phyloP scores from a whole-genome alignment of 2,329 filamentous ascomycete genomes.

The Coniella lustricola region DNA sequence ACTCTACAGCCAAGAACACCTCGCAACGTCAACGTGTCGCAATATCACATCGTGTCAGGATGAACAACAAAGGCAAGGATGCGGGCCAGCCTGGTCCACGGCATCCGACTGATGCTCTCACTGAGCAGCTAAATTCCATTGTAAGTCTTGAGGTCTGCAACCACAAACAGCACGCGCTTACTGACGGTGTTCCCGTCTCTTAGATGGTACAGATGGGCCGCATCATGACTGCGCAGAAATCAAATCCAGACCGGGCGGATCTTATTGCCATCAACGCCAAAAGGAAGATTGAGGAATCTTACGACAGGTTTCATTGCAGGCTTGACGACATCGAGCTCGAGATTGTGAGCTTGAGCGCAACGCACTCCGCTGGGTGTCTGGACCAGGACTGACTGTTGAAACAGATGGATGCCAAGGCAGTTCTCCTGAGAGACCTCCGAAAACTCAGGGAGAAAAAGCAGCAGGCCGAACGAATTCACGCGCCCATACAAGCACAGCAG shows the following conservation, averaged over 20 bases:
- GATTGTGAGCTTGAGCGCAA: constrained; percentile 9
- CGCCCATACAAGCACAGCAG: constrained; percentile 6
- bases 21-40: neutral
- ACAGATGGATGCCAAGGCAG: constrained; percentile 14
- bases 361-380: neutral
- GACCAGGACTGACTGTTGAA: neutral
- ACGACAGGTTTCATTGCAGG: constrained; percentile 14
- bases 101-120: constrained; percentile 14
- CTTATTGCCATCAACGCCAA: constrained; percentile 9
- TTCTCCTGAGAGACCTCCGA: constrained; percentile 14
- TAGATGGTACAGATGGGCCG: constrained; percentile 16
- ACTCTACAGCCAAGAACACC: neutral
- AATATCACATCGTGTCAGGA: neutral
- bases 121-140: constrained; percentile 11
- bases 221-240: constrained; percentile 7
- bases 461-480: constrained; percentile 1
- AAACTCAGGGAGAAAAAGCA: constrained; percentile 7
- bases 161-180: neutral
- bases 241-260: constrained; percentile 7
- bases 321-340: constrained; percentile 17
- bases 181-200: constrained; percentile 1
- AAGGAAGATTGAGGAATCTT: constrained; percentile 14
- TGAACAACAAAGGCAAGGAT: neutral
- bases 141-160: neutral
- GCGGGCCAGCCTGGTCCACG: constrained; percentile 2